Conservation (phyloP, 805 yeast species). For the Hanseniaspora valbyensis region DNA sequence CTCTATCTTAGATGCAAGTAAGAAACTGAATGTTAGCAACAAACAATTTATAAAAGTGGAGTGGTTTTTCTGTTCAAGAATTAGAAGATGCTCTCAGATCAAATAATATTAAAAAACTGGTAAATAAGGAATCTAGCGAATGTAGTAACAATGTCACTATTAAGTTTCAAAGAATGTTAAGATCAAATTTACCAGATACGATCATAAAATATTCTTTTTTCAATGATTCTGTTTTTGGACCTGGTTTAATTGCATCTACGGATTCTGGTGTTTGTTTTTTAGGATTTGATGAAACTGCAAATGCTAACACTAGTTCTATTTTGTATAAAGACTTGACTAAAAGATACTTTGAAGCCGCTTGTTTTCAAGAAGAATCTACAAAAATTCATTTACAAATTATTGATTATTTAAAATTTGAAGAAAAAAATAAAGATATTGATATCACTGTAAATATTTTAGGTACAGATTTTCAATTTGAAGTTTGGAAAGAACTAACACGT, state of each 20-base stretch:
- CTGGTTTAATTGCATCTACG: background rate
- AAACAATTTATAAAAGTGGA: background rate
- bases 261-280: background rate
- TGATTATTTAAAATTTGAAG: background rate
- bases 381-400: background rate
- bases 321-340: background rate
- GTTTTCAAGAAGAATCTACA: background rate
- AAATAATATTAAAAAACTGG: background rate
- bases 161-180: background rate
- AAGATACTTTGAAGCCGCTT: background rate
- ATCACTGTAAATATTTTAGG: conserved; percentile 30
- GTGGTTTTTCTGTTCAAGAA: background rate
- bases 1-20: background rate
- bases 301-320: background rate
- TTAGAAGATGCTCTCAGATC: background rate
- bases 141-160: background rate
- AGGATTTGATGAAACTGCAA: background rate
- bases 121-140: background rate
- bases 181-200: background rate
- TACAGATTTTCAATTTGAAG: conserved; percentile 31
- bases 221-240: background rate
- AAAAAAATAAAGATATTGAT: conserved; percentile 1
- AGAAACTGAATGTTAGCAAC: background rate
- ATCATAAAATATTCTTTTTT: background rate
- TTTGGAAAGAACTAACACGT: conserved; percentile 30